A percentile compares a stretch with the other conserved stretches of the same genome.
These are phyloP conservation scores for Coemansia sp. DNA, from an alignment of 192 early-diverging fungal genomes.

Conservation along the genomic window DNA sequence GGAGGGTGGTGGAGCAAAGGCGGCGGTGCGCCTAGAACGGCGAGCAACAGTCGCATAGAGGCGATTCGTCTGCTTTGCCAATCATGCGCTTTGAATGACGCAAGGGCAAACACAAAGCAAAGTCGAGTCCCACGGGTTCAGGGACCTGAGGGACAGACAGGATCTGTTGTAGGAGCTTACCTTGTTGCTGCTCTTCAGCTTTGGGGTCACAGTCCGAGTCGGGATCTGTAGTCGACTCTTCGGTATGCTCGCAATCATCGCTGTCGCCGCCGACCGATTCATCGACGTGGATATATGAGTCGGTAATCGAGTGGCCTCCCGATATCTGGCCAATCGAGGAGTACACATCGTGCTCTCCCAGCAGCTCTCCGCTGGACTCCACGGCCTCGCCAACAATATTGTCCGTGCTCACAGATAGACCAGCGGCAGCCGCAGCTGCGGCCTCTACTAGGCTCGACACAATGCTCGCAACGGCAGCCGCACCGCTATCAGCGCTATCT, in stretches of 20 bases:
- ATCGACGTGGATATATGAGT: conserved; percentile 38
- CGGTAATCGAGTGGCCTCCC: conserved; percentile 17
- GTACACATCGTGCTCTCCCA: not conserved
- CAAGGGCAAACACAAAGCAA: not conserved
- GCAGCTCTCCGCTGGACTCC: not conserved
- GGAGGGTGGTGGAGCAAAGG: no score
- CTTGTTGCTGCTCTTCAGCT: not conserved
- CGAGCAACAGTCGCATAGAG: not conserved
- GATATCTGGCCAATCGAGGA: not conserved
- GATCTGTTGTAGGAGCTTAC: not conserved
- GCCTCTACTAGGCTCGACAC: conserved; percentile 5
- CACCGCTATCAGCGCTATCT: not conserved
- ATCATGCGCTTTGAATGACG: no score
- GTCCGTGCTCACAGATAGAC: not conserved
- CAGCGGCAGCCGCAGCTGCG: not conserved
- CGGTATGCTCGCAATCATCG: not conserved
- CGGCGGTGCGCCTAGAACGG: no score
- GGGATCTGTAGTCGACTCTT: not conserved
- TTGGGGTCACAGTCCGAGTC: not conserved
- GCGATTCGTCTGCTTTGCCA: no score
- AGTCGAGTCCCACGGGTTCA: no score
- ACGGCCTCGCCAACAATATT: not conserved
- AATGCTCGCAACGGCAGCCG: not conserved
- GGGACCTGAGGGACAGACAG: not conserved
- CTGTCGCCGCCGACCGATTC: no score